Evolutionary conservation across 306 rosid species (phyloP), one percentile per base, ranked within the genome.

Genomic region (Herpetospermum pedunculosum): DNA sequence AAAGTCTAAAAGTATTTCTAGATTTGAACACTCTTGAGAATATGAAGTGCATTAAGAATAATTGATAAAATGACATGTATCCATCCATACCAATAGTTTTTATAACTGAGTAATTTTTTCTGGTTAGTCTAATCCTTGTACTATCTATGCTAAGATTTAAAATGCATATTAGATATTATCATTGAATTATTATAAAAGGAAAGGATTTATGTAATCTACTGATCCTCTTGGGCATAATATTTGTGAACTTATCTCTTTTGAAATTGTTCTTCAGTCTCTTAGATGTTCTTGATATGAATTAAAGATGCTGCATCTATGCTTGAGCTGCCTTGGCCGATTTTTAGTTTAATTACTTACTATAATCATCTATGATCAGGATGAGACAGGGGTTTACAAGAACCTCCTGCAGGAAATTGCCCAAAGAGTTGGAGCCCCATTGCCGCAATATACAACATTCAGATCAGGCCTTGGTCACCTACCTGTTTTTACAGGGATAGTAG

Each of bases 371-470:
- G 18, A 55, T 49, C 75, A 95, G 99, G 99, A 95, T 79, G 99
- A 95, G 78, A 95, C 99, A 1, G 99, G 99, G 71, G 99, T 95
- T 62, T 95, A 95, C 90, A 95, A 92, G 86, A 95, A 92, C 84
- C 93, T 92, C 74, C 75, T 95, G 81, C 99, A 95, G 88, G 99
- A 95, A 82, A 95, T 95, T 72, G 95, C 99, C 18, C 99, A 95
- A 77, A 82, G 99, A 83, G 99, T 95, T 60, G 97, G 93, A 69
- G 97, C 99, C 55, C 99, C 99, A 8, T 83, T 95, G 83, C 99
- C 99, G 1, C 97, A 91, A 25, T 95, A 95, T 81, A 87, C 90
- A 49, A 95, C 99, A 55, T 91, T 78, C 92, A 82, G 97, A 74
- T 91, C 99, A 26, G 99, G 99, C 76, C 83, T 95, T 26, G 99